phyloP scores from a whole-genome alignment of 306 rosid species.

The Aeschynomene evenia region DNA sequence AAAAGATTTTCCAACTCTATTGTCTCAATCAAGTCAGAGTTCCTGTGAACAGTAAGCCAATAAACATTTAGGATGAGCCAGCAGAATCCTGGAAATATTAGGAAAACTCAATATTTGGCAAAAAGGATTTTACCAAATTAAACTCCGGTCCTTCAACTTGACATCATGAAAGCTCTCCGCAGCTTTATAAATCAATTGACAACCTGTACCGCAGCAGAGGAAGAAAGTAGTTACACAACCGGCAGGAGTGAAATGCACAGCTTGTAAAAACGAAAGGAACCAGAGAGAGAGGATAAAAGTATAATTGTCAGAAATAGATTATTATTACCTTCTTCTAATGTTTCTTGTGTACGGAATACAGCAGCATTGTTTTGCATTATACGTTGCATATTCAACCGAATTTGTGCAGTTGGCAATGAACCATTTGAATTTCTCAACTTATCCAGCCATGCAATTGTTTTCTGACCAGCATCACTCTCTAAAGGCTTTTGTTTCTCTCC shows the following conservation, averaged over 20 bases:
- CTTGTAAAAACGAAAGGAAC: not conserved
- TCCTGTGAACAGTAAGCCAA: conserved; percentile 48
- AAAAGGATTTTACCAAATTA: conserved; percentile 61
- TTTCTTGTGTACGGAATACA: conserved; percentile 96
- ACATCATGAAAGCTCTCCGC: conserved; percentile 80
- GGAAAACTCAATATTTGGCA: not conserved
- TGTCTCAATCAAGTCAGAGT: conserved; percentile 83
- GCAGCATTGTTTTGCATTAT: conserved; percentile 96
- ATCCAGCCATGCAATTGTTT: conserved; percentile 95
- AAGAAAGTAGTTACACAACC: not conserved
- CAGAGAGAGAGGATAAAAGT: not conserved
- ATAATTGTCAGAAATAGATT: not conserved
- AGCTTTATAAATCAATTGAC: conserved; percentile 67
- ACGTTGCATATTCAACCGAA: conserved; percentile 95
- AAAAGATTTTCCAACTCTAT: conserved; percentile 86
- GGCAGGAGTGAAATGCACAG: not conserved
- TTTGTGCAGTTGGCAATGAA: conserved; percentile 70
- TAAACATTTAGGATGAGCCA: not conserved
- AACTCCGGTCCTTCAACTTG: conserved; percentile 61
- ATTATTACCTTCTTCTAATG: conserved; percentile 93
- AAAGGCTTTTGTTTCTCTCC: conserved; percentile 86
- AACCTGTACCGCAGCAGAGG: conserved; percentile 44
- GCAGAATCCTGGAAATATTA: not conserved
- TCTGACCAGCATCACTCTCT: conserved; percentile 86
- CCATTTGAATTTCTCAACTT: conserved; percentile 89